These are phyloP conservation scores for Periconia sp. DNA, from an alignment of 2,329 filamentous ascomycete species.

Conservation along the genomic window DNA sequence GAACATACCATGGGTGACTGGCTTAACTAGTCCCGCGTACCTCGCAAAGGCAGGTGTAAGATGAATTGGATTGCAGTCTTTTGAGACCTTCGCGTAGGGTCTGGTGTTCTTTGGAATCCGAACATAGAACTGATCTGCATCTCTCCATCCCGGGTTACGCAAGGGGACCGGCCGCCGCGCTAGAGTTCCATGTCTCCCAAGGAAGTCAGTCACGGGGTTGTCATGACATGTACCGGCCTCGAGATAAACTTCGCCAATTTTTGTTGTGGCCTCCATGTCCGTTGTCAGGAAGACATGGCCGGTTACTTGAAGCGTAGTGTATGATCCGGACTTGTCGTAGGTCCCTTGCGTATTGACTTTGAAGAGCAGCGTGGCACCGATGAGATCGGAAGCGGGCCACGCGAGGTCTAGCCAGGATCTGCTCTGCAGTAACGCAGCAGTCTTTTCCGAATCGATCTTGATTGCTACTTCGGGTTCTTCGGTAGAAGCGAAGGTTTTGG, in stretches of 20 bases:
- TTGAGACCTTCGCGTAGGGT: conserved; percentile 95
- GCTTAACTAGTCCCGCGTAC: conserved; percentile 93
- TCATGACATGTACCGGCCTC: conserved; percentile 88
- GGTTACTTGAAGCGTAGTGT: conserved; percentile 86
- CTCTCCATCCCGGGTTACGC: conserved; percentile 94
- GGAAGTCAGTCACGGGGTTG: conserved; percentile 95
- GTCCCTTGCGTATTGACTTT: conserved; percentile 87
- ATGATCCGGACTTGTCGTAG: conserved; percentile 93
- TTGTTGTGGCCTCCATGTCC: conserved; percentile 94
- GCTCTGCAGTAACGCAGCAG: conserved; percentile 88
- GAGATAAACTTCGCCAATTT: conserved; percentile 96
- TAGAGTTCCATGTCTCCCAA: conserved; percentile 84
- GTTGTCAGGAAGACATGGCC: conserved; percentile 93
- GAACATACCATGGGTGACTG: conserved; percentile 99
- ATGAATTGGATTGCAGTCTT: conserved; percentile 98
- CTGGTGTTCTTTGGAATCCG: conserved; percentile 94
- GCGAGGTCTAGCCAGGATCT: conserved; percentile 97
- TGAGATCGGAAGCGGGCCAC: conserved; percentile 81
- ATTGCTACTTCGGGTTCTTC: conserved; percentile 93
- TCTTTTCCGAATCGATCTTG: conserved; percentile 81
- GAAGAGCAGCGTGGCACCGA: conserved; percentile 94
- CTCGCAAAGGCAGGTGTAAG: conserved; percentile 94
- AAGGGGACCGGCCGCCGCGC: conserved; percentile 97
- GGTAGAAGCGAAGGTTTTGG: conserved; percentile 99
- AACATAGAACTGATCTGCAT: conserved; percentile 83